Base-by-base conservation (phyloP, 2,329 filamentous ascomycete genomes). In the Exophiala lecanii-corni region DNA sequence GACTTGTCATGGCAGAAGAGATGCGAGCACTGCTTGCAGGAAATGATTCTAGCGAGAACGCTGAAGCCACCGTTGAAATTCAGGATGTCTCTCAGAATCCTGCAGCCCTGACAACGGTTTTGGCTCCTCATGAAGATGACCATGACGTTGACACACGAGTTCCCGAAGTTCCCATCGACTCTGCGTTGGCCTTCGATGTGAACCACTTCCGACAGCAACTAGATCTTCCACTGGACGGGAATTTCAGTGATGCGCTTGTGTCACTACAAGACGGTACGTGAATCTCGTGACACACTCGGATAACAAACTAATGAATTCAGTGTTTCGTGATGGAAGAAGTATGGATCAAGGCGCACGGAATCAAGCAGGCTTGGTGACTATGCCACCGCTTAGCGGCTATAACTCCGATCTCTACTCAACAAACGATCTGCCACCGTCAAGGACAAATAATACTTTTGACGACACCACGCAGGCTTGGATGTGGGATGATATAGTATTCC, bases 231-330 rank as follows among this genome's bases (percentile, higher is more conserved):
- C 12, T 26, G 39, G 28, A 32, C 19, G 48, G 48, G 7, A 51
- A 51, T 36, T 51, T 51, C 35, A 51, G 44, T 21, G 48, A 51
- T 25, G 48, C 48, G 7, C 39, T 51, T 13, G 5, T 45, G 6
- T 51, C 48, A 12, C 32, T 51, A 21, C 48, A 51, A 39, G 48
- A 51, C 40, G 46, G 42, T 45, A 36, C 16, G 39, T 7, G 10
- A 32, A 10, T 9, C 7, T 10, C 9, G 4, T 19, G 10, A 18
- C 17, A 7, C 26, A 4, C 7, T 38, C 6, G 13, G 9, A 17
- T 10, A 37, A 18, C 21, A 31, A 20, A 36, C 25, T 20, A 17
- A n/a, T 23, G 5, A 3, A 20, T 19, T 15, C 15, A 47, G 45
- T 47, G 16, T 47, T 47, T 33, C 45, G 45, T 19, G 45, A 47